Evolutionary conservation across 345 rosid species (phyloP), one percentile per base, ranked within the genome.

Genomic region (Turnera subulata): DNA sequence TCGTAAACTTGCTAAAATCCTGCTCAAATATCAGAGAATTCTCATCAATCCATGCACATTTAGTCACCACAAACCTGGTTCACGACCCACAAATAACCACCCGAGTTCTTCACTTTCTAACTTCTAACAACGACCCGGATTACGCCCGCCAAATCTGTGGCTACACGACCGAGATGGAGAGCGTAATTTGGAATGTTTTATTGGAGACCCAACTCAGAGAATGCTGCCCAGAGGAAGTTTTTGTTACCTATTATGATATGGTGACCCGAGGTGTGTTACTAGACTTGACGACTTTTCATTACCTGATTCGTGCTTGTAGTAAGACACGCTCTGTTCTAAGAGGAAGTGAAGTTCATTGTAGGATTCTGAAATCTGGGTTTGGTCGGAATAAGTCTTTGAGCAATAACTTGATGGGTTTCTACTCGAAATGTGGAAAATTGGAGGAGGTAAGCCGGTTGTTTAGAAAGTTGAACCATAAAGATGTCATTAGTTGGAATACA

Each of bases 321-420:
- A 19, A 2, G 10, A 29, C 0, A 29, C 5, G 19, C 20, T 12
- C 5, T 46, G 43, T 32, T 19, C 11, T 11, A 46, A 23, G 6
- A 17, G 62, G 53, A 13, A 18, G 26, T 4, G 53, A 58, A 35
- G 62, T 58, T 45, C 62, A 58, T 58, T 52, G 53, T 16, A 58
- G 62, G 43, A 58, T 58, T 46, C 20, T 58, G 53, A 58, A 58
- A 58, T 33, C 9, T 46, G 53, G 62, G 62, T 26, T 58, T 2
- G 62, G 53, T 13, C 24, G 44, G 5, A 46, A 45, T 26, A 46
- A 29, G 22, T 58, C 62, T 24, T 20, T 58, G 53, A 47, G 15
- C 43, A 58, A 58, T 22, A 58, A 58, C 32, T 46, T 58, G 53
- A 58, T 58, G 62, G 53, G 62, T 8, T 17, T 58, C n/a, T 58